Evolutionary conservation across 805 yeast genomes (phyloP).

Genomic region (Yarrowia bubula): DNA sequence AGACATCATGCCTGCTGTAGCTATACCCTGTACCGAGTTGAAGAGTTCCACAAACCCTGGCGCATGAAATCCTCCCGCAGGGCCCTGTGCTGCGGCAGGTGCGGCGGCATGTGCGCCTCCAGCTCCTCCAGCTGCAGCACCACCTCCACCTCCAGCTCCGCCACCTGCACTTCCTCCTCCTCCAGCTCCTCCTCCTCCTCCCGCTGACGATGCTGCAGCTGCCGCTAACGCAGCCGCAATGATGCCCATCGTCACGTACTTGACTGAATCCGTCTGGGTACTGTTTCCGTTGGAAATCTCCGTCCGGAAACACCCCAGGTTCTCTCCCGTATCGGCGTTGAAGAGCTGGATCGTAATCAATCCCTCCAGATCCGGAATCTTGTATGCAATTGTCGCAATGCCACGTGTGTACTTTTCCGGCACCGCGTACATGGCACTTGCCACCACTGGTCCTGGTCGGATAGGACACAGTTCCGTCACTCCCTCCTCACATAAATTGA

Average conservation of each 20-base stretch:
- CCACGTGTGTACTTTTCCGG: conserved; percentile 35
- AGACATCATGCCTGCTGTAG: conserved; percentile 39
- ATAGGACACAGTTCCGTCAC: conserved; percentile 39
- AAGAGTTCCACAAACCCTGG: conserved; percentile 37
- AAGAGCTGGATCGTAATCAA: conserved; percentile 32
- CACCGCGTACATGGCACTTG: conserved; percentile 36
- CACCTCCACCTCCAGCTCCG: background rate
- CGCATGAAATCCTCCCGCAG: conserved; percentile 31
- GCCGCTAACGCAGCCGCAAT: conserved; percentile 37
- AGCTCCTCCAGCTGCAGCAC: background rate
- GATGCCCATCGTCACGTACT: conserved; percentile 36
- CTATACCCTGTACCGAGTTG: conserved; percentile 38
- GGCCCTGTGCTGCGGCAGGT: conserved; percentile 16
- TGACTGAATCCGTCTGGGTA: conserved; percentile 33
- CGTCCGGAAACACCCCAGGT: conserved; percentile 36
- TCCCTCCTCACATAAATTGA: conserved; percentile 37
- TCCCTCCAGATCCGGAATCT: conserved; percentile 41
- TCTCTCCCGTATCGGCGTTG: conserved; percentile 31
- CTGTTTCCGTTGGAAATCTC: conserved; percentile 39
- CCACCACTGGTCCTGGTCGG: conserved; percentile 33
- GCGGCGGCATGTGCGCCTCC: background rate
- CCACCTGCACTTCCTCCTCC: conserved; percentile 8
- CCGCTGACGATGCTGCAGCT: conserved; percentile 26
- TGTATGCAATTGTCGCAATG: conserved; percentile 38
- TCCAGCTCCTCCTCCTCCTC: conserved; percentile 29